These are phyloP conservation scores for Gossypium davidsonii DNA, from an alignment of 441 rosid species.

Conservation along the genomic window DNA sequence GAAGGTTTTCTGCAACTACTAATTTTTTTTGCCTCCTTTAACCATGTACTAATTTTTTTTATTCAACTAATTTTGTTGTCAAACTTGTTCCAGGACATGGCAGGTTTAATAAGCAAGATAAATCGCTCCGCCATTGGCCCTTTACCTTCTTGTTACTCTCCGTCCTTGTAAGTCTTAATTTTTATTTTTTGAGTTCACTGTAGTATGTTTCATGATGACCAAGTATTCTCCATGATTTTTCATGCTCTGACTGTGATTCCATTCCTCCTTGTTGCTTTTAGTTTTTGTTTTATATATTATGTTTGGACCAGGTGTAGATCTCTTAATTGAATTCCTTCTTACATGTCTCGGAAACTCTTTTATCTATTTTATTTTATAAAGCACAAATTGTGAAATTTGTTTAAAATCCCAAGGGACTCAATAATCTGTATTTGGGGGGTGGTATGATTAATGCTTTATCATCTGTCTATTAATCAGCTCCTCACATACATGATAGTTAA, in stretches of 20 bases:
- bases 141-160: conserved; percentile 84
- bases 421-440: background rate
- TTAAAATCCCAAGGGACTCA: conserved; percentile 1
- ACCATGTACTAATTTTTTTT: background rate
- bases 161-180: conserved; percentile 64
- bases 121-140: conserved; percentile 95
- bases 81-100: conserved; percentile 72
- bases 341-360: background rate
- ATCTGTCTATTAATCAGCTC: background rate
- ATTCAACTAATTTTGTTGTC: conserved; percentile 12
- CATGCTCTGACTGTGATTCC: background rate
- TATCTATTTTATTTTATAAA: background rate
- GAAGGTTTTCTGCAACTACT: background rate
- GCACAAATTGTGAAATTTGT: background rate
- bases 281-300: background rate
- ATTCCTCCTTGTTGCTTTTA: background rate
- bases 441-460: conserved; percentile 10
- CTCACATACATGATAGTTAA: conserved; percentile 9
- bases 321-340: background rate
- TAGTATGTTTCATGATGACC: conserved; percentile 13
- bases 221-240: conserved; percentile 1
- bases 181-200: conserved; percentile 7
- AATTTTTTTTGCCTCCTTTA: background rate
- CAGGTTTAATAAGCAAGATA: conserved; percentile 92
- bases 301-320: background rate